Evolutionary conservation across 2,329 filamentous ascomycete species (phyloP).

Genomic region (Aureobasidium leucospermi): DNA sequence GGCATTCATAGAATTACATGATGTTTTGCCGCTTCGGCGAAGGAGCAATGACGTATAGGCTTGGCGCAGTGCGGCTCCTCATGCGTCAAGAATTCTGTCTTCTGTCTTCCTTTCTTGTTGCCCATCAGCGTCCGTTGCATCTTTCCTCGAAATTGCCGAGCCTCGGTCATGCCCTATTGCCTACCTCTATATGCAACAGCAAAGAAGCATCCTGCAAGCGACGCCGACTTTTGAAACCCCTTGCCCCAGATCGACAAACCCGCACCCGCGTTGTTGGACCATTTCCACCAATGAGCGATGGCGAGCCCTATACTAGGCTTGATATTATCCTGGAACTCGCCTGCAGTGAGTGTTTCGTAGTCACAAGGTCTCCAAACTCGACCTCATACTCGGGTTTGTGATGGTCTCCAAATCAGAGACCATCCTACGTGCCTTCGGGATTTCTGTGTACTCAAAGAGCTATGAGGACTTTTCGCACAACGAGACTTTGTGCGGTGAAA

Average conservation of each 20-base stretch:
- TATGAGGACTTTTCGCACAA: neutral
- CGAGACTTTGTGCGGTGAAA: neutral
- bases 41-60: no score
- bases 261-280: neutral
- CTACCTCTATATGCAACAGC: no score
- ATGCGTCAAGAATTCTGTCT: no score
- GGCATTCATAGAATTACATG: no score
- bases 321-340: neutral
- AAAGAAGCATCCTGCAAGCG: neutral
- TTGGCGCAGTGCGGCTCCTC: no score
- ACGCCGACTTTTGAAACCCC: neutral
- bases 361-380: neutral
- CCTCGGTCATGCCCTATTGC: no score
- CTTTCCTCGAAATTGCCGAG: no score
- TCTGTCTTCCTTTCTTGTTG: no score
- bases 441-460: neutral
- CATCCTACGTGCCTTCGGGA: no score
- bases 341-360: neutral
- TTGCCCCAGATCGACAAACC: conserved; percentile 4
- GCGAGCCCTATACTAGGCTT: neutral
- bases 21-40: no score
- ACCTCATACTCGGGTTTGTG: neutral
- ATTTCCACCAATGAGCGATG: conserved; percentile 2
- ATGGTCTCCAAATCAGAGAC: no score
- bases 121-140: no score